phyloP scores from a whole-genome alignment of 2,329 filamentous ascomycete genomes.

The Esteya vermicola region DNA sequence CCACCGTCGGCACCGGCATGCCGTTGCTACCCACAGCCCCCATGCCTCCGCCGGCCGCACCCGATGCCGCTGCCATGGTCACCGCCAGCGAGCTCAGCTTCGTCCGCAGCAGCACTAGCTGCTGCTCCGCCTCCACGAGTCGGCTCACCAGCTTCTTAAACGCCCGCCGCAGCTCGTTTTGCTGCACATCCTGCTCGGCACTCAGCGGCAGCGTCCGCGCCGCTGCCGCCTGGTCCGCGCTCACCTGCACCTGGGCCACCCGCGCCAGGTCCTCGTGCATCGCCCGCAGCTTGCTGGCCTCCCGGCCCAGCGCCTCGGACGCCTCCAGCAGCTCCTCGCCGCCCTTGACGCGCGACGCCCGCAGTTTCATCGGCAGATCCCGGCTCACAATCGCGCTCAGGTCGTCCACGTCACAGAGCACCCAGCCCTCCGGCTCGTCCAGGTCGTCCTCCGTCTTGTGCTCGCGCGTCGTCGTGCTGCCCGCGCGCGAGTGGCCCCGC shows the following conservation, averaged over 20 bases:
- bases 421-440: constrained; percentile 54
- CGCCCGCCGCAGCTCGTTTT: constrained; percentile 67
- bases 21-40: constrained; percentile 27
- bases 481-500: constrained; percentile 47
- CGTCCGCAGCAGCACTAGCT: constrained; percentile 63
- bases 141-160: constrained; percentile 61
- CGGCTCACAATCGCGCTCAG: constrained; percentile 50
- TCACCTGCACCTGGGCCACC: constrained; percentile 50
- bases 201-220: constrained; percentile 62
- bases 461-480: constrained; percentile 34
- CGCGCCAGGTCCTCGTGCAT: constrained; percentile 69
- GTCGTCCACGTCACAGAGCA: constrained; percentile 60
- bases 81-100: constrained; percentile 50
- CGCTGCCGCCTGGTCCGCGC: constrained; percentile 51
- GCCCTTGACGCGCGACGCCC: constrained; percentile 53
- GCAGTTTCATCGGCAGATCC: constrained; percentile 49
- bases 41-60: constrained; percentile 29
- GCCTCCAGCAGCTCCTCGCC: constrained; percentile 54
- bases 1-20: constrained; percentile 58
- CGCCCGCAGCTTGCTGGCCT: constrained; percentile 56
- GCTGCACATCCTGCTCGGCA: constrained; percentile 69
- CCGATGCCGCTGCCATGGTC: constrained; percentile 25
- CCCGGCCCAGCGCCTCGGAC: constrained; percentile 53
- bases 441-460: constrained; percentile 46
- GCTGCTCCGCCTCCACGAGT: constrained; percentile 67